Evolutionary conservation across 768 basidiomycete genomes (phyloP).

Genomic region (Mycena haematopus): DNA sequence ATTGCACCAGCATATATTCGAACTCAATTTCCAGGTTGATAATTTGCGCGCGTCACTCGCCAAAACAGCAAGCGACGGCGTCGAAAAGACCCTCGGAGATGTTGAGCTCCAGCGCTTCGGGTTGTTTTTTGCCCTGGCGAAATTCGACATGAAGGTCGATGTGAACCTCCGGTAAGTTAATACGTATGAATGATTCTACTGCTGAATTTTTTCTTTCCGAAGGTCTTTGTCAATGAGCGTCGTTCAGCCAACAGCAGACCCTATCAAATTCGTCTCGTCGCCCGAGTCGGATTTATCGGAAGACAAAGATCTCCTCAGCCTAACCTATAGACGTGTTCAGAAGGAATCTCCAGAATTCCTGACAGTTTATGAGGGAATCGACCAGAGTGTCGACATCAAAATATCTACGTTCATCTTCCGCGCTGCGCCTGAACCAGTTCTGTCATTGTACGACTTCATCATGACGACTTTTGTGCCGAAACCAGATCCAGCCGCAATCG

Average conservation of each 20-base stretch:
- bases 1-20: slow-evolving; percentile 68
- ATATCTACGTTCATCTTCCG: slow-evolving; percentile 92
- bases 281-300: slow-evolving; percentile 46
- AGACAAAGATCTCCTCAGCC: slow-evolving; percentile 72
- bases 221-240: slow-evolving; percentile 83
- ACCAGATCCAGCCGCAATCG: slow-evolving; percentile 18
- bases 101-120: slow-evolving; percentile 81
- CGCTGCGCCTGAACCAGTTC: slow-evolving; percentile 87
- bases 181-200: background rate
- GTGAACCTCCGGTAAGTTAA: slow-evolving; percentile 71
- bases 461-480: slow-evolving; percentile 93
- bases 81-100: slow-evolving; percentile 80
- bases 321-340: slow-evolving; percentile 83
- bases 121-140: slow-evolving; percentile 73
- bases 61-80: slow-evolving; percentile 64
- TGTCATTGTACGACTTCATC: slow-evolving; percentile 93
- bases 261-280: slow-evolving; percentile 73
- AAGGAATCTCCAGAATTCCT: slow-evolving; percentile 86
- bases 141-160: slow-evolving; percentile 88
- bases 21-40: slow-evolving; percentile 88
- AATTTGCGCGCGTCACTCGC: slow-evolving; percentile 80
- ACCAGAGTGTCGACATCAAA: slow-evolving; percentile 86
- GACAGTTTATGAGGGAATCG: slow-evolving; percentile 79
- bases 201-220: slow-evolving; percentile 20
- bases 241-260: slow-evolving; percentile 57